Evolutionary conservation across 495 filamentous ascomycete genomes (phyloP).

Genomic region (Aspergillus steynii): DNA sequence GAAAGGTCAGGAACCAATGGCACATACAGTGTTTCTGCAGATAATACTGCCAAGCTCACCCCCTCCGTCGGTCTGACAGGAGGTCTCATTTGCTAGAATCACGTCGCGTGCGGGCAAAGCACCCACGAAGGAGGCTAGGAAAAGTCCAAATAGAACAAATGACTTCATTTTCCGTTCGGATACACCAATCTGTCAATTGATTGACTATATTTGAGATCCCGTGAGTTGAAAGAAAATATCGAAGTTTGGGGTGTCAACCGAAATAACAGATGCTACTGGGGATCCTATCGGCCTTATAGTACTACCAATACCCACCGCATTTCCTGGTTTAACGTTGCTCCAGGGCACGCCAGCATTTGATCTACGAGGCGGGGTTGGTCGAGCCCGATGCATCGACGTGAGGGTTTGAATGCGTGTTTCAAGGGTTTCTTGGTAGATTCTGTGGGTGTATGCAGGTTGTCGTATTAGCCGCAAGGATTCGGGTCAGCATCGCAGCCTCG

Average conservation of each 20-base stretch:
- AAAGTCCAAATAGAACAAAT: not conserved
- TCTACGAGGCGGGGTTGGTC: not conserved
- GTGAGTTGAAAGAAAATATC: not conserved
- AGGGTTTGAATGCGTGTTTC: not conserved
- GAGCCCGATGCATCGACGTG: not conserved
- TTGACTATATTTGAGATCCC: not conserved
- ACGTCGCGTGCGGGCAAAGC: slow-evolving; percentile 1
- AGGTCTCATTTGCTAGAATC: not conserved
- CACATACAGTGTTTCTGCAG: slow-evolving; percentile 10
- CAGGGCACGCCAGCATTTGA: not conserved
- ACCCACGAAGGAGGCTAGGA: slow-evolving; percentile 1
- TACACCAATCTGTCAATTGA: not conserved
- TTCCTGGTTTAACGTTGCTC: not conserved
- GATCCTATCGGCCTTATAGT: not conserved
- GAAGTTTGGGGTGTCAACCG: not conserved
- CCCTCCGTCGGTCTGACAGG: slow-evolving; percentile 9
- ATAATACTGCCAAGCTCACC: slow-evolving; percentile 4
- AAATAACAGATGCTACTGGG: slow-evolving; percentile 1
- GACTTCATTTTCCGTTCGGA: not conserved
- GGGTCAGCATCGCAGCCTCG: too few relatives aligned
- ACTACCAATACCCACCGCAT: not conserved
- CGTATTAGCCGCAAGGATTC: not conserved
- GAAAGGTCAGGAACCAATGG: not conserved
- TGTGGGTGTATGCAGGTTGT: not conserved
- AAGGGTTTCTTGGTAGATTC: not conserved